Evolutionary conservation across 176 grass and related monocot genomes (phyloP).

Genomic region (Oryza nivara): DNA sequence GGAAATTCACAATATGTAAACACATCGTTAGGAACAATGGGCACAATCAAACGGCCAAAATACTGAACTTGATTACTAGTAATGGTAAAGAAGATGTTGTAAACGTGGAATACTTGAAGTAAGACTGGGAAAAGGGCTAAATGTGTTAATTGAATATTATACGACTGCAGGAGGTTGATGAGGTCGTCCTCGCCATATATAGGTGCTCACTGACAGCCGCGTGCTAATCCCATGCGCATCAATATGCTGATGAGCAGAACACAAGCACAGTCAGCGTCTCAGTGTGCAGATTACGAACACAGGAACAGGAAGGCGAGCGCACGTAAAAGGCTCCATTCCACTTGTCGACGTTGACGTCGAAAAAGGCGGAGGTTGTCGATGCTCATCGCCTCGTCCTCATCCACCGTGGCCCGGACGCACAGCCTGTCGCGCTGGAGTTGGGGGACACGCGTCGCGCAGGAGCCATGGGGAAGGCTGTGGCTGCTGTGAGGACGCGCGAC

Average conservation of each 20-base stretch:
- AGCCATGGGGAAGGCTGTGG: neutral
- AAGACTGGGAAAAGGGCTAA: neutral
- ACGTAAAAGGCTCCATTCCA: constrained; percentile 87
- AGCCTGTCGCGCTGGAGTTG: constrained; percentile 32
- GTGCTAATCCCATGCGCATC: constrained; percentile 76
- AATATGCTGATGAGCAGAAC: constrained; percentile 70
- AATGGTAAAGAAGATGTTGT: neutral
- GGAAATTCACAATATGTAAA: constrained; percentile 25
- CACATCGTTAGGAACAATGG: neutral
- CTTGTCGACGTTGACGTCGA: constrained; percentile 79
- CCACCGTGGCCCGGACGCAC: constrained; percentile 47
- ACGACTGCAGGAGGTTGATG: constrained; percentile 95
- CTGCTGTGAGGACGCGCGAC: neutral
- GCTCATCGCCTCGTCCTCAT: constrained; percentile 69
- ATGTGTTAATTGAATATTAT: neutral
- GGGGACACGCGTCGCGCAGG: neutral
- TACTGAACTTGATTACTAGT: neutral
- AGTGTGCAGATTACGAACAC: neutral
- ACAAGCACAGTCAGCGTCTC: neutral
- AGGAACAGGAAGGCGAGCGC: neutral
- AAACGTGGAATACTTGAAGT: neutral
- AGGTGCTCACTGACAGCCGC: constrained; percentile 73
- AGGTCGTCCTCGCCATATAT: constrained; percentile 74
- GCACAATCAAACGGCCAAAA: neutral
- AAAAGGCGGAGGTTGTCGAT: constrained; percentile 75